These are phyloP conservation scores for Pythium inflatum DNA, from an alignment of 352 stramenopile species.

Conservation along the genomic window DNA sequence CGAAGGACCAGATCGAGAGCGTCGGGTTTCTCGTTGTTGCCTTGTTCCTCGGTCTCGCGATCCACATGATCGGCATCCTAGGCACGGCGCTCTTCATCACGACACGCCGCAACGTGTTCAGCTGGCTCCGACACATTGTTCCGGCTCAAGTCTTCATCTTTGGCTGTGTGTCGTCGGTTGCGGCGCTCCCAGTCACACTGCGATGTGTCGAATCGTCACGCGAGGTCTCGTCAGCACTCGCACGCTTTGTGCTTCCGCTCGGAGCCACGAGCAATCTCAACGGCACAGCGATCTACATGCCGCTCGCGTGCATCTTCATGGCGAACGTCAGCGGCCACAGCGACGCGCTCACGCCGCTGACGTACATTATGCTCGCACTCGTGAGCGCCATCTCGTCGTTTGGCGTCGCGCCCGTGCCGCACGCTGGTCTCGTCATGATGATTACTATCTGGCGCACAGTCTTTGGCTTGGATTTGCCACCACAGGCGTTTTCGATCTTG, in stretches of 20 bases:
- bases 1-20: slow-evolving; percentile 45
- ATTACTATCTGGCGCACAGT: slow-evolving; percentile 81
- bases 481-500: slow-evolving; percentile 60
- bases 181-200: slow-evolving; percentile 76
- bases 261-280: slow-evolving; percentile 76
- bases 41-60: slow-evolving; percentile 47
- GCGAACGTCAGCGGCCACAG: slow-evolving; percentile 64
- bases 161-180: slow-evolving; percentile 79
- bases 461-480: slow-evolving; percentile 55
- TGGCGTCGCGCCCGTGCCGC: slow-evolving; percentile 69
- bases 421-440: slow-evolving; percentile 74
- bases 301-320: slow-evolving; percentile 73
- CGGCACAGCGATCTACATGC: slow-evolving; percentile 75
- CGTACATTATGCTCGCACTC: slow-evolving; percentile 65
- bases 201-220: slow-evolving; percentile 68
- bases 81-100: slow-evolving; percentile 61
- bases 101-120: slow-evolving; percentile 63
- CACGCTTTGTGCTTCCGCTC: slow-evolving; percentile 67
- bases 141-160: slow-evolving; percentile 79
- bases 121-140: slow-evolving; percentile 66
- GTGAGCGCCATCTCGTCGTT: slow-evolving; percentile 70
- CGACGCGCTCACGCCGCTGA: slow-evolving; percentile 51
- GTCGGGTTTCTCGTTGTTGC: slow-evolving; percentile 56
- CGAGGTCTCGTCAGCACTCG: slow-evolving; percentile 59
- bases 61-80: slow-evolving; percentile 56